Percentiles rank a stretch among this genome's conserved stretches.
phyloP scores from a whole-genome alignment of 1,284 basidiomycete genomes.

The Ganoderma multipileum region DNA sequence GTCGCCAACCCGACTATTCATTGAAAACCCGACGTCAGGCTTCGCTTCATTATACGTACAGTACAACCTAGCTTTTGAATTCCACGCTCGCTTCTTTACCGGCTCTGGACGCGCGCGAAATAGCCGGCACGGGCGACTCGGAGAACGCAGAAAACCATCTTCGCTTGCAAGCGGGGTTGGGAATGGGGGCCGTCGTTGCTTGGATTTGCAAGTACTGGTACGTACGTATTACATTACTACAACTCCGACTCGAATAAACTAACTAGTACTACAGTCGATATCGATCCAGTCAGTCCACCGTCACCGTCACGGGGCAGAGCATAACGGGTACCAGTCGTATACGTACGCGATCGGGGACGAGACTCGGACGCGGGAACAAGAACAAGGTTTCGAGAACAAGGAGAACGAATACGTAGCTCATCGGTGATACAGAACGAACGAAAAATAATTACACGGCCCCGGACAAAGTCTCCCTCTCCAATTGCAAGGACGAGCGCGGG shows the following conservation, averaged over 20 bases:
- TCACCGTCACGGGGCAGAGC: background rate
- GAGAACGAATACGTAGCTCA: too few species aligned
- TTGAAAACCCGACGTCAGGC: background rate
- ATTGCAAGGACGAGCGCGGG: too few species aligned
- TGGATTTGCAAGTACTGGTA: background rate
- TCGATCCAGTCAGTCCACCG: background rate
- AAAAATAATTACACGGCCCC: conserved; percentile 1
- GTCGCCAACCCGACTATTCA: background rate
- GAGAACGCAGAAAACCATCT: background rate
- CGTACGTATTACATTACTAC: background rate
- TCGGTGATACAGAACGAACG: background rate
- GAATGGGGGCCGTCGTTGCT: background rate
- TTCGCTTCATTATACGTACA: background rate
- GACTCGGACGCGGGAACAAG: background rate
- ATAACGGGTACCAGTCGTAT: background rate
- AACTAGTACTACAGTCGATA: background rate
- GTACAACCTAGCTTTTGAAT: background rate
- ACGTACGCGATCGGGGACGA: too few species aligned
- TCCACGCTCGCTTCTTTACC: background rate
- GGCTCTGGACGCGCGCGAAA: too few species aligned
- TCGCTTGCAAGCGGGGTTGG: too few species aligned
- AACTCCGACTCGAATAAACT: background rate
- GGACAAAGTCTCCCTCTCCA: background rate
- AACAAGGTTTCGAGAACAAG: too few species aligned
- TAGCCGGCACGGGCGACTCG: background rate